Evolutionary conservation across 2,329 filamentous ascomycete species (phyloP), one percentile per base, ranked within the genome.

Genomic region (Acephala macrosclerotiorum): DNA sequence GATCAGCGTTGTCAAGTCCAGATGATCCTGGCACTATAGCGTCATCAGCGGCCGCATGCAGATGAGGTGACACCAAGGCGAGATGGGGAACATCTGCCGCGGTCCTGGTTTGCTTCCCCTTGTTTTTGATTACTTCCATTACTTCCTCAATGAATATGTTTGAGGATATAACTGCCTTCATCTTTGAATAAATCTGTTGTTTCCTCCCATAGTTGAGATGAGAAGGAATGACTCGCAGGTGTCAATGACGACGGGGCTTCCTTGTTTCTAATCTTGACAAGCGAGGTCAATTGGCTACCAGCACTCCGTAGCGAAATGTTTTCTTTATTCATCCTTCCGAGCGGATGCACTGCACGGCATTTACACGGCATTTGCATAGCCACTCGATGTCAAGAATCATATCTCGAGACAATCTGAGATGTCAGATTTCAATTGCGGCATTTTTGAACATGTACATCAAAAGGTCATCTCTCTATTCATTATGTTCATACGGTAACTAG

Each of bases 11-110:
- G 49, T 53, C 22, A 29, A 16, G 25, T 33, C 49, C 12, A 6
- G 11, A 20, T 22, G 49, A 53, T 29, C 49, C 22, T 22, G n/a
- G 45, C n/a, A 9, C 45, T 53, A 25, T 25, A 33, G 7, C 49
- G 49, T 53, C 49, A 53, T 29, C 26, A 53, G 49, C 49, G 49
- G 49, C 49, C 49, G 49, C 49, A n/a, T 53, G 49, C 49, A 53
- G n/a, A 49, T 49, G 20, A 25, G n/a, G n/a, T 49, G 45, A 49
- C 45, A 49, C 45, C 45, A 49, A 22, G n/a, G n/a, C 45, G 45
- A 47, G 42, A 47, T 47, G 20, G 18, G 42, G 18, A n/a, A 47
- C 20, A 20, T 47, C 42, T 47, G 29, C 29, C 29, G 29, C 29
- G 4, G 29, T 33, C 42, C 42, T n/a, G 12, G 9, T 49, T 49